phyloP scores from a whole-genome alignment of 2,329 filamentous ascomycete species.

The Geosmithia morbida region DNA sequence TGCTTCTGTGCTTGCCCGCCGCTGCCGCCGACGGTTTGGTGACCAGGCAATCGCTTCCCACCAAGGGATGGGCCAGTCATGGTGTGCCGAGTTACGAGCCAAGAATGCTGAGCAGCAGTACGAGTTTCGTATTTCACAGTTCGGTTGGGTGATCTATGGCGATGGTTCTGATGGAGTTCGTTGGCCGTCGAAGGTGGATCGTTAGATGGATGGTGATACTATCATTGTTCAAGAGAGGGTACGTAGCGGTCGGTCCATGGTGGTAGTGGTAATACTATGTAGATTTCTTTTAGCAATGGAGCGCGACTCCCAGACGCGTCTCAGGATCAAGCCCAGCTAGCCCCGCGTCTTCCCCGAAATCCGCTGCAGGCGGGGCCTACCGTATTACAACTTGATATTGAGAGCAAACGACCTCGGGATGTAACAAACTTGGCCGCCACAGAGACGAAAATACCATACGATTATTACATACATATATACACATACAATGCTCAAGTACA shows the following conservation, averaged over 20 bases:
- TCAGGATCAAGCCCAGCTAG: background rate
- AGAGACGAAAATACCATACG: too few species aligned
- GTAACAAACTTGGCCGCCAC: too few species aligned
- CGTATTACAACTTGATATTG: background rate
- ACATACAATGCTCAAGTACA: too few species aligned
- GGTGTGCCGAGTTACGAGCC: background rate
- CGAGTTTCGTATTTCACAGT: background rate
- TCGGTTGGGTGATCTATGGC: background rate
- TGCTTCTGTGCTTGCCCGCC: constrained; percentile 1
- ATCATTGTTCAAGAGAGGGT: background rate
- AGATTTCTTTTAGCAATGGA: background rate
- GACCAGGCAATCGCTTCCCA: background rate
- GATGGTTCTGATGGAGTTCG: background rate
- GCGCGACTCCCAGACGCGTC: background rate
- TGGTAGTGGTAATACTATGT: too few species aligned
- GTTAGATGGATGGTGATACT: background rate
- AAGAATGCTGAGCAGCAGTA: background rate
- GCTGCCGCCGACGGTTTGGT: background rate
- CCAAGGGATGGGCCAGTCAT: background rate
- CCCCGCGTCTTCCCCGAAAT: background rate
- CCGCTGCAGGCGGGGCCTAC: background rate
- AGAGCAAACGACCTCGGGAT: background rate
- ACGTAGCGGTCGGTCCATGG: background rate
- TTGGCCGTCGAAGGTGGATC: background rate
- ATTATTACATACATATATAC: too few species aligned